phyloP scores from a whole-genome alignment of 1,284 basidiomycete species.

The Rhodotorula glutinis region DNA sequence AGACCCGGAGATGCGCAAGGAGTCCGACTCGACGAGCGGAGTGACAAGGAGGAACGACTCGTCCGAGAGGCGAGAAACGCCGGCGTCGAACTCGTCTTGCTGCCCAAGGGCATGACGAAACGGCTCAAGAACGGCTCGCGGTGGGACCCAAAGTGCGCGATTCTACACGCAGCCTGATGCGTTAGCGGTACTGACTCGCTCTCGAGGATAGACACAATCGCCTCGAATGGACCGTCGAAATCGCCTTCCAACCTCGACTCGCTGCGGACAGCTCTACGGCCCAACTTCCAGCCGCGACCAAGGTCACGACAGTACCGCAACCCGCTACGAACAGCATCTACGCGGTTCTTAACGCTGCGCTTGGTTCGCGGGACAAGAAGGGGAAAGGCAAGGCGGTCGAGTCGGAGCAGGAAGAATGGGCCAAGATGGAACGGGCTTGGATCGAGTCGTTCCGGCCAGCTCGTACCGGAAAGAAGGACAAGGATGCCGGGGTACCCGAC shows the following conservation, averaged over 20 bases:
- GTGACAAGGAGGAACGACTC: constrained; percentile 34
- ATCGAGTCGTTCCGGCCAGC: constrained; percentile 10
- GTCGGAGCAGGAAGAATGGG: constrained; percentile 24
- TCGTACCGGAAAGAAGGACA: not conserved
- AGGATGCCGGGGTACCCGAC: not conserved
- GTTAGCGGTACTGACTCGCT: not conserved
- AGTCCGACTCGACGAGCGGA: constrained; percentile 32
- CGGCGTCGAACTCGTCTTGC: constrained; percentile 30
- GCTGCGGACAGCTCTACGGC: not conserved
- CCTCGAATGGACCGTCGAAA: constrained; percentile 35
- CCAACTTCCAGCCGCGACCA: not conserved
- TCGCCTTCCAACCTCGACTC: constrained; percentile 27
- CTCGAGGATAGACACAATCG: constrained; percentile 12
- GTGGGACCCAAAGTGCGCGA: constrained; percentile 35
- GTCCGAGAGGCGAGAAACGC: constrained; percentile 33
- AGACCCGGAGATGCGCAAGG: constrained; percentile 2
- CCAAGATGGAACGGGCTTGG: constrained; percentile 16
- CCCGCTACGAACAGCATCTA: constrained; percentile 12
- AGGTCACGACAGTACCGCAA: constrained; percentile 12
- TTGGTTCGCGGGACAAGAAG: constrained; percentile 27
- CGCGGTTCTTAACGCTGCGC: constrained; percentile 6
- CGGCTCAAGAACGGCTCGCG: constrained; percentile 29
- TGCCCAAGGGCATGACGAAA: constrained; percentile 39
- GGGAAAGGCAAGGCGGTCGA: constrained; percentile 29
- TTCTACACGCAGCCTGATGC: no score